These are phyloP conservation scores for Talaromyces stipitatus DNA, from an alignment of 495 filamentous ascomycete genomes.

Conservation along the genomic window DNA sequence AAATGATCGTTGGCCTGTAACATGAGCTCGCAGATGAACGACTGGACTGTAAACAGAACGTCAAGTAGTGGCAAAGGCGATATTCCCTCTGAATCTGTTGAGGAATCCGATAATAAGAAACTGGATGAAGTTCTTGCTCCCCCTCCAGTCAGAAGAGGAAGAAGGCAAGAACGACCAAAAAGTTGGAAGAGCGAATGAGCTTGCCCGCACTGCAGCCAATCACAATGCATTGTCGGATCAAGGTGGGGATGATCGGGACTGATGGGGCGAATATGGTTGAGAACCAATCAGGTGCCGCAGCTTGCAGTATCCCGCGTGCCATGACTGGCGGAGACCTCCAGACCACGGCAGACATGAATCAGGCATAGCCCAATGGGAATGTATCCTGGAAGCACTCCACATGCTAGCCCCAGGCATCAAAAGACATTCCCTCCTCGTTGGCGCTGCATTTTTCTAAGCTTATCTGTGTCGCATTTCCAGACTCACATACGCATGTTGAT, in stretches of 20 bases:
- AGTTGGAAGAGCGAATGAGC: conserved; percentile 3
- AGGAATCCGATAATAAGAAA: background rate
- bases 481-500: too few species aligned
- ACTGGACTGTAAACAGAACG: too few species aligned
- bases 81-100: too few species aligned
- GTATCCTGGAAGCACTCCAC: background rate
- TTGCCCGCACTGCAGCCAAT: background rate
- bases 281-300: background rate
- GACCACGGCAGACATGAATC: background rate
- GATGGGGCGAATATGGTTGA: background rate
- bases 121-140: background rate
- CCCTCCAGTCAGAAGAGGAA: background rate
- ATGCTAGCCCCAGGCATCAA: background rate
- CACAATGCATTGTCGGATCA: background rate
- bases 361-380: background rate
- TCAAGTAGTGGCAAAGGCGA: too few species aligned
- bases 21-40: background rate
- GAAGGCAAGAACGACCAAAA: background rate
- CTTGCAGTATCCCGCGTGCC: background rate
- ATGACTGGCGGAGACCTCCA: background rate
- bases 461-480: too few species aligned
- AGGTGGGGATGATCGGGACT: background rate
- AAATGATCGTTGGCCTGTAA: background rate
- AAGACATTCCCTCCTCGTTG: too few species aligned
- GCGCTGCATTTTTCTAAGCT: too few species aligned